Conservation (phyloP, 2,329 filamentous ascomycete genomes). For the Myriosclerotinia curreyana region DNA sequence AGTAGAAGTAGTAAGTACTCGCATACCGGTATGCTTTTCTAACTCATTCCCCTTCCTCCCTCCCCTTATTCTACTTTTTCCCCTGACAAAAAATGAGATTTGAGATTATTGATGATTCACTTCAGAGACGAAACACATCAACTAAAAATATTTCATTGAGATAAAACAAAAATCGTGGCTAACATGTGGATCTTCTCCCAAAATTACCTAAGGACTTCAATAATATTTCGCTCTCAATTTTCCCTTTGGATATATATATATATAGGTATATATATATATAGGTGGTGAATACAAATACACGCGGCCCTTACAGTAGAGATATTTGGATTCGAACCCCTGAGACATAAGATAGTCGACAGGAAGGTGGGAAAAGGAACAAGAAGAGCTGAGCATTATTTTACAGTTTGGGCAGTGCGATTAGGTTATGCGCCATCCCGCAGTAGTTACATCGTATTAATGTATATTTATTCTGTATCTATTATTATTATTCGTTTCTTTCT, state of each 20-base stretch:
- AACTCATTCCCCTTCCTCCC: slow-evolving; percentile 2
- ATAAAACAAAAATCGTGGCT: slow-evolving; percentile 1
- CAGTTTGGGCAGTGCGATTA: too few species aligned
- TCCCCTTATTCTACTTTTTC: neutral
- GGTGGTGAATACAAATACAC: too few species aligned
- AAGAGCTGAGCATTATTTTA: too few species aligned
- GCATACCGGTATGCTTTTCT: neutral
- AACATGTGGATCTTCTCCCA: slow-evolving; percentile 17
- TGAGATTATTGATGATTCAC: slow-evolving; percentile 3
- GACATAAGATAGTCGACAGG: neutral
- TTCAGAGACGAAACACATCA: slow-evolving; percentile 8
- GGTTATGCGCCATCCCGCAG: too few species aligned
- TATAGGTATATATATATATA: too few species aligned
- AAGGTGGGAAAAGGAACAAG: too few species aligned
- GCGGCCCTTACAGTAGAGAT: neutral
- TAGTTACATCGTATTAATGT: too few species aligned
- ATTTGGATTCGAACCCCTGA: neutral
- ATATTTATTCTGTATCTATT: too few species aligned
- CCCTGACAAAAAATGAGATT: too few species aligned
- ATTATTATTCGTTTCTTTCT: neutral
- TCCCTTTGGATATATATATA: neutral
- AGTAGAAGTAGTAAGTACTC: too few species aligned
- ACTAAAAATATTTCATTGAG: neutral
- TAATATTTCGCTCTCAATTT: slow-evolving; percentile 6
- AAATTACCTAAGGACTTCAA: slow-evolving; percentile 13